Evolutionary conservation across 257 asterid genomes (phyloP), one percentile per base, ranked within the genome.

Genomic region (Hygrophila difformis): DNA sequence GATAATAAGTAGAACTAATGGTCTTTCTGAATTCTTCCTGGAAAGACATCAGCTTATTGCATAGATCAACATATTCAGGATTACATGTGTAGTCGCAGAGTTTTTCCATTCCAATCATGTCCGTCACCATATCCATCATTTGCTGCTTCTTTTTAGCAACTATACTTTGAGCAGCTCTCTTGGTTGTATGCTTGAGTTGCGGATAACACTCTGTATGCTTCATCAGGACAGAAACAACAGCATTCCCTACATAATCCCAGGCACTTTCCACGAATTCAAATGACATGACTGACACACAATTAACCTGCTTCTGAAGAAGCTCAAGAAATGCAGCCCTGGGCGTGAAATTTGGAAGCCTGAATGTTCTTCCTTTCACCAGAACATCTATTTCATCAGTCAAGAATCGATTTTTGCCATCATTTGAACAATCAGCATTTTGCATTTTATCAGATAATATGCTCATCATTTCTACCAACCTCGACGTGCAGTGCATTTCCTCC

Each of bases 301-400:
- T 60, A 22, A 73, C 63, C 21, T 55, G 64, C 17, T 23, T 33
- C 50, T 64, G 62, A 3, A 72, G 55, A 1, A 64, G 39, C 10
- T 56, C 15, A 3, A 56, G 41, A 33, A 64, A 68, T 5, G 60
- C 57, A 2, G 62, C 23, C 29, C 59, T 52, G 0, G 79, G 59
- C 1, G 66, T 64, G 43, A 71, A 71, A 14, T 62, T 66, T 0
- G 73, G 66, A 20, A 61, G 61, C 42, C 60, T 63, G 5, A 64
- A 47, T 12, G 52, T 20, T 12, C 53, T 64, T 1, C 65, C 18
- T 44, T 72, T 70, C 53, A 47, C 50, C 51, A 68, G 37, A 8
- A 55, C 54, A 1, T 22, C 47, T 2, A 69, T 53, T 44, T 73
- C 81, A 0, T 62, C 64, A 12, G 47, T 10, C 60, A 73, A 59